Conservation (phyloP, 305 asterid species). For the Striga hermonthica region DNA sequence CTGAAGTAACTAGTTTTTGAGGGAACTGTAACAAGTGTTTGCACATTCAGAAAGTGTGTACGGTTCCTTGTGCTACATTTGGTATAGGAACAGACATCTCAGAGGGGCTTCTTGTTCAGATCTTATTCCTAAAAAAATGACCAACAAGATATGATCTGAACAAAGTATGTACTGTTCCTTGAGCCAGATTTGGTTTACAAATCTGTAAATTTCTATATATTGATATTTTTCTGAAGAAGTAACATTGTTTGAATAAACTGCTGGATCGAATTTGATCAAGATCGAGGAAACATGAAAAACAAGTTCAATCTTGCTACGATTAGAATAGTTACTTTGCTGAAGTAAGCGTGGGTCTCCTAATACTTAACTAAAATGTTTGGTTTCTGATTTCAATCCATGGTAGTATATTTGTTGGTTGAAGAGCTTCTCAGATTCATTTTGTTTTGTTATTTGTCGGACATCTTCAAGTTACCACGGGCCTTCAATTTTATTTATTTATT, state of each 20-base stretch:
- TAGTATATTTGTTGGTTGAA: too few species aligned
- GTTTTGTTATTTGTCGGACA: background rate
- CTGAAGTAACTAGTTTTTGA: conserved; percentile 48
- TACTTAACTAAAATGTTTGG: too few species aligned
- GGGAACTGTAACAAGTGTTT: conserved; percentile 46
- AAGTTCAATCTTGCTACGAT: conserved; percentile 2
- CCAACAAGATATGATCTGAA: too few species aligned
- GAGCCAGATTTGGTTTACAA: background rate
- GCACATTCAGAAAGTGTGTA: background rate
- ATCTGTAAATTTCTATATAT: background rate
- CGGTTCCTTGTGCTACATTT: background rate
- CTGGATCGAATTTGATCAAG: conserved; percentile 12
- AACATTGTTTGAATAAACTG: background rate
- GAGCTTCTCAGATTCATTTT: too few species aligned
- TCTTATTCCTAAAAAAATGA: conserved; percentile 30
- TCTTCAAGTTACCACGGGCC: background rate
- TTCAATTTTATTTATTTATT: too few species aligned
- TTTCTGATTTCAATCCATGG: too few species aligned
- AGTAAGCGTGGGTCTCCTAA: too few species aligned
- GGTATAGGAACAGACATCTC: conserved; percentile 43
- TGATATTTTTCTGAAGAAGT: too few species aligned
- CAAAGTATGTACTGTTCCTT: too few species aligned
- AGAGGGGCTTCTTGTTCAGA: conserved; percentile 39
- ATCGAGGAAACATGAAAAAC: background rate
- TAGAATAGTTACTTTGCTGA: background rate